Base-by-base conservation (phyloP, 257 asterid genomes). In the Solanum habrochaites region DNA sequence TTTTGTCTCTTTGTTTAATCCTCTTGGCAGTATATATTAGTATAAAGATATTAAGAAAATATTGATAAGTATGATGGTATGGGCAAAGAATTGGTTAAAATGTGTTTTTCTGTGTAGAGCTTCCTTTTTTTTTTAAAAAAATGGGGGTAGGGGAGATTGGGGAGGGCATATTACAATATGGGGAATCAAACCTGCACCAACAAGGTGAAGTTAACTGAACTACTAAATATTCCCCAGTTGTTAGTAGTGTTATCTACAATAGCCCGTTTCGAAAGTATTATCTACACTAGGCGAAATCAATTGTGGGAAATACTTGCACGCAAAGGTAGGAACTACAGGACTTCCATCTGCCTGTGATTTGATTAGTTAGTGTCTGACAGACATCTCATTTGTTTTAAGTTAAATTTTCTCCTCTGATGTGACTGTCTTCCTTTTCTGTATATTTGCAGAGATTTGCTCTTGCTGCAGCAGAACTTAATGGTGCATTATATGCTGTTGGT, bases 401-500 rank as follows among this genome's bases (percentile, higher is more conserved):
- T 77, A 49, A 56, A 21, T 77, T 72, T 25, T 77, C 86, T 78
- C 69, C 72, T 71, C 62, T 83, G 85, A 83, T 35, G 21, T 83
- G 84, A 25, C 11, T 15, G 83, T 83, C 47, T 84, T 80, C 83
- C 35, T 75, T 86, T 45, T 66, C 81, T 82, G 66, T 70, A 23
- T 43, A 43, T 85, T 32, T 83, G 82, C 92, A 96, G 99, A 91
- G 98, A 82, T 92, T 92, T 91, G 93, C 96, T 88, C 94, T 94
- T 89, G 94, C 96, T 86, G 97, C 96, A 29, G 95, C 91, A 82
- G 96, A 93, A 89, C 93, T 93, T 88, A 94, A 94, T 88, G 98
- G 98, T 75, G 96, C 92, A 43, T 69, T 96, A 67, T 96, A 96
- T 85, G 96, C 95, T 87, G 95, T 93, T 87, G 98, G 98, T 67